Evolutionary conservation across 2,329 filamentous ascomycete genomes (phyloP), one percentile per base, ranked within the genome.

Genomic region (Penicillium sclerotiorum): DNA sequence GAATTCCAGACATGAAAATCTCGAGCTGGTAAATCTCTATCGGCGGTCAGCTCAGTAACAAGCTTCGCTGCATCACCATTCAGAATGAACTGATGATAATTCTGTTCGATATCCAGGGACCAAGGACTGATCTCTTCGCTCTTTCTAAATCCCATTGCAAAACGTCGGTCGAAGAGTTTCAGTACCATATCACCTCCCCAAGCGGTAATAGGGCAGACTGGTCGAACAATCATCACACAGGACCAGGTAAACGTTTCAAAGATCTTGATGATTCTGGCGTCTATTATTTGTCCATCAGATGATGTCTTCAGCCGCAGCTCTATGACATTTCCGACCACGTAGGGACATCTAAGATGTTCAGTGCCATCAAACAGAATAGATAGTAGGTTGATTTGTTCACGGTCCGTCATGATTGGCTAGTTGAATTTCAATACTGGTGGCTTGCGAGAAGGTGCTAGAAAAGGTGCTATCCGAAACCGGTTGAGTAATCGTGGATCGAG

Each of bases 151-250:
- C 48, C 36, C 1, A 32, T 23, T 17, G 55, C 57, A 49, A 61
- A 59, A 3, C 60, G 55, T 32, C 53, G 43, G 23, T 59, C 55
- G 32, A 52, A 58, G 25, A 61, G 47, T 43, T 62, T 58, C 40
- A 62, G 38, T 12, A 56, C 44, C 46, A 58, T 47, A 6, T 50
- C 32, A 9, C 44, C 46, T 32, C 53, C 32, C 23, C 45, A 46
- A 30, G 8, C 13, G 6, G 43, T 18, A 41, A 4, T 8, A 12
- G 54, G 39, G 15, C 22, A 39, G 11, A 49, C 45, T 15, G 50
- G 12, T 18, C 39, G 22, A 47, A 57, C 42, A 13, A 56, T 21
- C 48, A 61, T 52, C 11, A 38, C 41, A 46, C 20, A 57, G 11
- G 58, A 60, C 17, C 55, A 49, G 3, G 49, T 50, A 43, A 59